These are phyloP conservation scores for Gynochthodes officinalis DNA, from an alignment of 257 asterid genomes.

Conservation along the genomic window DNA sequence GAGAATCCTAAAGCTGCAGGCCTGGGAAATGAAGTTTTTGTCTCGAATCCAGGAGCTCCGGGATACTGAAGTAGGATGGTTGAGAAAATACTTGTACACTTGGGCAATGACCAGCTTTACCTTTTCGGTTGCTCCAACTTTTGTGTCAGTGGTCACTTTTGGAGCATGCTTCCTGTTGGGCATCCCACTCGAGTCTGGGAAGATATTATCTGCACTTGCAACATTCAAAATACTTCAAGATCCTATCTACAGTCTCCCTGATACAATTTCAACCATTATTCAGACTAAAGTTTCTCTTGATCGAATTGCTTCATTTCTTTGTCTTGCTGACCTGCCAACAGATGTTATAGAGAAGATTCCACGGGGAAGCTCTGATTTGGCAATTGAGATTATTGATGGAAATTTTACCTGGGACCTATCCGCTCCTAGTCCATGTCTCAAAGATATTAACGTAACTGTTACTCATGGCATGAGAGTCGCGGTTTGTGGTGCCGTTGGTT, in stretches of 20 bases:
- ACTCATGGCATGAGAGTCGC: conserved; percentile 7
- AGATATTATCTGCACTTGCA: conserved; percentile 9
- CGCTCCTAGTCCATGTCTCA: background rate
- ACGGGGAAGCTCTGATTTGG: conserved; percentile 32
- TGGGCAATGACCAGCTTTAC: conserved; percentile 44
- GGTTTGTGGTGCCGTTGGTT: conserved; percentile 3
- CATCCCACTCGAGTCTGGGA: conserved; percentile 1
- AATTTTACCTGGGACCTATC: conserved; percentile 55
- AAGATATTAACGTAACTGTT: background rate
- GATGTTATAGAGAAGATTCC: conserved; percentile 60
- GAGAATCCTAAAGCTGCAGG: conserved; percentile 89
- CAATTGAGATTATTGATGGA: conserved; percentile 66
- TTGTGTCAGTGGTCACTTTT: conserved; percentile 65
- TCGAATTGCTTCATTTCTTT: conserved; percentile 69
- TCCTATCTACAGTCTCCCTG: conserved; percentile 1
- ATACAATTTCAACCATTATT: background rate
- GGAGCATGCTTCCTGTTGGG: conserved; percentile 24
- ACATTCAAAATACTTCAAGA: conserved; percentile 7
- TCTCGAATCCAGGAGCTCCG: conserved; percentile 53
- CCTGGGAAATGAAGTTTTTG: conserved; percentile 84
- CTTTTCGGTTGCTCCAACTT: conserved; percentile 71
- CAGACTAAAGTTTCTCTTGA: conserved; percentile 75
- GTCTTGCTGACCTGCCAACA: conserved; percentile 60
- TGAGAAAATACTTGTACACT: conserved; percentile 51
- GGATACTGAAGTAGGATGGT: conserved; percentile 61